phyloP scores from a whole-genome alignment of 1,284 basidiomycete species.

The Boletus calvinii region DNA sequence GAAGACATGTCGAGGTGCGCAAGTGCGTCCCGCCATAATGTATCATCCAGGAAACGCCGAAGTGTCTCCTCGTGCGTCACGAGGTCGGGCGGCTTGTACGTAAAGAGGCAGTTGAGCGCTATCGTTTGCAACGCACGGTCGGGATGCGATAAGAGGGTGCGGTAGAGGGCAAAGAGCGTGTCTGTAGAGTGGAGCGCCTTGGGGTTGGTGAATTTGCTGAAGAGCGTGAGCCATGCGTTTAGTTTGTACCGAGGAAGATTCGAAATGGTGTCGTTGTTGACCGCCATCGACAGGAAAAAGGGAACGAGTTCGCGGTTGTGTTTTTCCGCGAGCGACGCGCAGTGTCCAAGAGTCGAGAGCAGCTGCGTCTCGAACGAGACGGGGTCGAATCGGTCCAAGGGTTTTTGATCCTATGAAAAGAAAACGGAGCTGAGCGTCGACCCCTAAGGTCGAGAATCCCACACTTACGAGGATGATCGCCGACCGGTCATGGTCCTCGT shows the following conservation, averaged over 20 bases:
- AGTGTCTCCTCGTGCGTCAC: slow-evolving; percentile 68
- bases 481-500: slow-evolving; percentile 28
- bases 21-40: slow-evolving; percentile 87
- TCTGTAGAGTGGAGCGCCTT: slow-evolving; percentile 79
- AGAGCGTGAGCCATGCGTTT: slow-evolving; percentile 78
- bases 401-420: slow-evolving; percentile 50
- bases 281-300: slow-evolving; percentile 63
- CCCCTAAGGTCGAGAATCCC: background rate
- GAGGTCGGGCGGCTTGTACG: slow-evolving; percentile 79
- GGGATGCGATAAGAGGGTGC: slow-evolving; percentile 80
- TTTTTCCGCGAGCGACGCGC: slow-evolving; percentile 73
- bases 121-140: slow-evolving; percentile 78
- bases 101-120: slow-evolving; percentile 79
- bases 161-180: slow-evolving; percentile 68
- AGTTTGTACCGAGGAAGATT: slow-evolving; percentile 58
- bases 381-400: slow-evolving; percentile 70
- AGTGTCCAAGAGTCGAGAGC: slow-evolving; percentile 64
- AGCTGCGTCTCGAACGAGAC: slow-evolving; percentile 81
- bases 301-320: slow-evolving; percentile 82
- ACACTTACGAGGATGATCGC: slow-evolving; percentile 38
- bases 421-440: background rate
- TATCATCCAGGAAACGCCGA: slow-evolving; percentile 77
- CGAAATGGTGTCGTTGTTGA: slow-evolving; percentile 36
- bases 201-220: slow-evolving; percentile 89
- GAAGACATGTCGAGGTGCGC: slow-evolving; percentile 67